Evolutionary conservation across 2,329 filamentous ascomycete genomes (phyloP).

Genomic region (Conoideocrella luteorostrata): DNA sequence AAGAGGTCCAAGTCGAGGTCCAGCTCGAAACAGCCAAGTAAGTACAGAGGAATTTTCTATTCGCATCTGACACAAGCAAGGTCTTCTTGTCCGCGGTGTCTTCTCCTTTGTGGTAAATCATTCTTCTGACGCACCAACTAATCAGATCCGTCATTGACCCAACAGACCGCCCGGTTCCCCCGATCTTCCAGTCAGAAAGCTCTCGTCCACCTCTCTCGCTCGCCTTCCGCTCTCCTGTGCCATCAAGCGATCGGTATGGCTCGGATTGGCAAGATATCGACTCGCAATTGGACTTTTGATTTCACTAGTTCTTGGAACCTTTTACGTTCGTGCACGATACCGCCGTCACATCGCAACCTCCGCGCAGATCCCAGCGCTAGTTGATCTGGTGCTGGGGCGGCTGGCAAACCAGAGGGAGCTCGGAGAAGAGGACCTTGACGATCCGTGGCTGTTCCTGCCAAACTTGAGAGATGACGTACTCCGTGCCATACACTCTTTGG

Average conservation of each 20-base stretch:
- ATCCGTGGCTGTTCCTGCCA: constrained; percentile 78
- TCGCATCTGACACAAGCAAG: background rate
- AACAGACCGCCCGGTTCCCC: constrained; percentile 64
- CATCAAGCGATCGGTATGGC: constrained; percentile 69
- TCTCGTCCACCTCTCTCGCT: constrained; percentile 86
- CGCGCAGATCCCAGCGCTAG: constrained; percentile 72
- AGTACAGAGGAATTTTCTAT: constrained; percentile 31
- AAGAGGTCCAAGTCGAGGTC: constrained; percentile 53
- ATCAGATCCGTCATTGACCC: constrained; percentile 71
- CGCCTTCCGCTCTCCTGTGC: constrained; percentile 80
- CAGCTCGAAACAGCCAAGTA: constrained; percentile 41
- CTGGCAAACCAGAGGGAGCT: constrained; percentile 78
- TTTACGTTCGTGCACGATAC: constrained; percentile 62
- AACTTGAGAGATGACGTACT: constrained; percentile 90
- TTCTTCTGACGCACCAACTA: constrained; percentile 63
- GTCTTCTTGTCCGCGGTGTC: background rate
- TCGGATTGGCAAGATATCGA: constrained; percentile 81
- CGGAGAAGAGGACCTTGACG: constrained; percentile 60
- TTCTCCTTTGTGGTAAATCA: constrained; percentile 1
- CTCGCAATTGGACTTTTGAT: constrained; percentile 68
- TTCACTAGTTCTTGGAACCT: constrained; percentile 37
- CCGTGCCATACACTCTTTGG: constrained; percentile 69
- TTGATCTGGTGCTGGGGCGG: constrained; percentile 75
- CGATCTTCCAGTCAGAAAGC: constrained; percentile 53
- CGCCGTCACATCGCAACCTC: constrained; percentile 58